A percentile compares a stretch with the other conserved stretches of the same genome.
phyloP scores from a whole-genome alignment of 768 basidiomycete genomes.

The Termitomyces sp. region DNA sequence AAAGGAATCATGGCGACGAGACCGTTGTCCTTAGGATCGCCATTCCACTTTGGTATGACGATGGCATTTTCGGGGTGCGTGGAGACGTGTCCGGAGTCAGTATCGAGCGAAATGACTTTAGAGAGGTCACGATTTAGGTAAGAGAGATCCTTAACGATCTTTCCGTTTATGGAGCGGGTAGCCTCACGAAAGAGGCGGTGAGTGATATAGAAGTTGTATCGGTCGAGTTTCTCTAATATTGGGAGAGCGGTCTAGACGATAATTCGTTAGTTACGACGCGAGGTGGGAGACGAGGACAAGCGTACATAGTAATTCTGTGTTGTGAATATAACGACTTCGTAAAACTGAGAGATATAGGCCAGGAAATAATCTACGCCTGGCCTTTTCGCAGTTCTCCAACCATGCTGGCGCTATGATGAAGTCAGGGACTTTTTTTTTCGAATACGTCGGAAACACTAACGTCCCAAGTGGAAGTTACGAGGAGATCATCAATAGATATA shows the following conservation, averaged over 20 bases:
- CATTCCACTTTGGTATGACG: slow-evolving; percentile 82
- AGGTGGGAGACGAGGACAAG: slow-evolving; percentile 11
- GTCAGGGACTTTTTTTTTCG: not conserved
- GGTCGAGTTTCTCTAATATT: slow-evolving; percentile 90
- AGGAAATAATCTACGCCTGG: slow-evolving; percentile 99
- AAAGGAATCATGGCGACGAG: slow-evolving; percentile 94
- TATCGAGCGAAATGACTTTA: slow-evolving; percentile 87
- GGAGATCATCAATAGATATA: slow-evolving; percentile 86
- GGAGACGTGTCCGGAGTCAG: slow-evolving; percentile 69
- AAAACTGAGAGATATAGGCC: slow-evolving; percentile 96
- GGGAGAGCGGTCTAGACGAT: slow-evolving; percentile 75
- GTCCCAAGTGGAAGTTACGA: slow-evolving; percentile 94
- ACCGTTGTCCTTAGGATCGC: slow-evolving; percentile 63
- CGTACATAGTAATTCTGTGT: slow-evolving; percentile 84
- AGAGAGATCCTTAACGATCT: slow-evolving; percentile 91
- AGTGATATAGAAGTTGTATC: slow-evolving; percentile 83
- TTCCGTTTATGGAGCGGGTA: slow-evolving; percentile 78
- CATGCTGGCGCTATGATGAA: slow-evolving; percentile 69
- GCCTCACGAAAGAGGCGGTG: slow-evolving; percentile 93
- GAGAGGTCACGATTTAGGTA: slow-evolving; percentile 93
- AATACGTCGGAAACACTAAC: slow-evolving; percentile 46
- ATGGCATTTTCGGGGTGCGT: slow-evolving; percentile 90
- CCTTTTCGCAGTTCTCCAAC: slow-evolving; percentile 97
- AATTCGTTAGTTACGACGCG: not conserved
- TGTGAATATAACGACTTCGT: slow-evolving; percentile 96